Evolutionary conservation across 169 alveolate genomes (phyloP), one percentile per base, ranked within the genome.

Genomic region (Cardiosporidium cionae): DNA sequence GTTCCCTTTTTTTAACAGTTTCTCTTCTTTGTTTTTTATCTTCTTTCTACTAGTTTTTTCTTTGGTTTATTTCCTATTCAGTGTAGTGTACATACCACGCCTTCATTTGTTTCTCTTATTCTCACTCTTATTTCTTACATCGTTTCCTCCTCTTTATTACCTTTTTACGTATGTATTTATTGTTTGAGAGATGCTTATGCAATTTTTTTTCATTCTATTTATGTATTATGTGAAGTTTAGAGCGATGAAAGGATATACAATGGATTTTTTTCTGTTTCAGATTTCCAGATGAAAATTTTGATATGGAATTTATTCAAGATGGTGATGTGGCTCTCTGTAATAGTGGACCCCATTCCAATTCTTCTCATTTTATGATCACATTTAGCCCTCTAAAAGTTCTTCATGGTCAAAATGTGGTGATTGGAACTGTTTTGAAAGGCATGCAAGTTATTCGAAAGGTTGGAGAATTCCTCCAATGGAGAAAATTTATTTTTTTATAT

Each of bases 371-470:
- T 54, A 3, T 76, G 68, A 76, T 76, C 52, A 69, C 83, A 23
- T 62, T 76, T 68, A 3, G 23, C 22, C 79, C 79, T 9, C 73
- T 76, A 35, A 4, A 2, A 5, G 23, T 35, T 25, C 35, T 74
- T n/a, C 25, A 35, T n/a, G 63, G 68, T 4, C 35, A 70, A 34
- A 58, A 64, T 54, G 79, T 76, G 7, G 83, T 76, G 68, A 33
- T 76, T 53, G 83, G 83, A 52, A 76, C 83, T 4, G 78, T 76
- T 16, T 70, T 76, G 28, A 76, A 71, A 23, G 83, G 83, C 28
- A 76, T 76, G 83, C 36, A 44, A 32, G 72, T 76, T 23, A 64
- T 76, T 7, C 7, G 79, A 52, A 27, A 34, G 74, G 80, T 74
- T 28, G 0, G 4, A 0, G 69, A 16, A n/a, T 16, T n/a, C 23